Base-by-base conservation (phyloP, 2,329 filamentous ascomycete genomes). In the Myriangium duriaei region DNA sequence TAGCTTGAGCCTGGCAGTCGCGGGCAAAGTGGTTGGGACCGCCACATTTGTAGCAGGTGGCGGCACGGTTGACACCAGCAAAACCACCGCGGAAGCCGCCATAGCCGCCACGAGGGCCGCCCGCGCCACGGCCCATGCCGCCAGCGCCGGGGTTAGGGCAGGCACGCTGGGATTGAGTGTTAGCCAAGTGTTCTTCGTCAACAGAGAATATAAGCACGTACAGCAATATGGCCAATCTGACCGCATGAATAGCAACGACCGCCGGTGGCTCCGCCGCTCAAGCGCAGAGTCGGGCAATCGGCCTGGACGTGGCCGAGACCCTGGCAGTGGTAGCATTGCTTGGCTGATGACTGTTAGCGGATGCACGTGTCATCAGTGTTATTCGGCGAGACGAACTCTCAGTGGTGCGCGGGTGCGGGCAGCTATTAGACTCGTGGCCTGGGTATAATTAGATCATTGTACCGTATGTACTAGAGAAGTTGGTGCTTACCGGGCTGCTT, bases 241-340 rank as follows among this genome's bases (percentile, higher is more conserved):
- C 85, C 87, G 62, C 91, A 98, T 66, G 84, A 91, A 67, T 98
- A 98, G 78, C 91, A 98, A 52, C 86, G 84, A 47, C 84, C 85
- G 59, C 81, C 79, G 44, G 79, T 79, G 46, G 79, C 75, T 51
- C 79, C 81, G 43, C 72, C 87, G 62, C 78, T 93, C 61, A 98
- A 65, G 51, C 91, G 85, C 48, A 98, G 76, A 45, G 91, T 96
- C 54, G 91, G 91, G 74, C 91, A 98, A 64, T 98, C 91, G 51
- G 91, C 91, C 71, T 98, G 91, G 54, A 98, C 91, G 61, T 98
- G 91, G 50, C 91, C 91, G 45, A 96, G 76, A 42, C 91, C 91
- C 71, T 96, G 91, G 73, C 91, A 98, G 69, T 96, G 91, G 64
- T 98, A 98, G 76, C 91, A 98, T 72, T 98, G 91, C 78, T 98